Conservation (phyloP, 352 stramenopile genomes). For the Phytophthora hybrid region DNA sequence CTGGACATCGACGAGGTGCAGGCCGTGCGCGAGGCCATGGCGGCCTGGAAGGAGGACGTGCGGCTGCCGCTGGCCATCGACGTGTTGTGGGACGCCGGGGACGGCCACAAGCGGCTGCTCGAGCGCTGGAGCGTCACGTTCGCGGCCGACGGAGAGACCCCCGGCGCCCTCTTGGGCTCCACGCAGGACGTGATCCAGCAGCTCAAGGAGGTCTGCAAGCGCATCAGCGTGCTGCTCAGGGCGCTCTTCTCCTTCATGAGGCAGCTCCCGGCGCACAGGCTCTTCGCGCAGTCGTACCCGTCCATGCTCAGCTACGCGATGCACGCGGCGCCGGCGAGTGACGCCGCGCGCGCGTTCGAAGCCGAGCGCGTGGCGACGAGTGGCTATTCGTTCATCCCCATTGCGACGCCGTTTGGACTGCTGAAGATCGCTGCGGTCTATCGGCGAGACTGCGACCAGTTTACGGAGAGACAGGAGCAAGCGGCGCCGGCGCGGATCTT, state of each 20-base stretch:
- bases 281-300: conserved; percentile 73
- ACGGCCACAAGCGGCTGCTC: conserved; percentile 63
- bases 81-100: conserved; percentile 63
- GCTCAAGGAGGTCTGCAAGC: conserved; percentile 83
- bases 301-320: conserved; percentile 74
- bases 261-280: conserved; percentile 72
- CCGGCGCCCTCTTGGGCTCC: conserved; percentile 27
- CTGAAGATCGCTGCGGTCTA: conserved; percentile 77
- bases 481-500: conserved; percentile 57
- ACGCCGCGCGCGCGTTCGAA: conserved; percentile 45
- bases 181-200: conserved; percentile 81
- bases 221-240: conserved; percentile 77
- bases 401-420: conserved; percentile 79
- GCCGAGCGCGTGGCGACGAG: conserved; percentile 51
- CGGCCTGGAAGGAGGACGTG: conserved; percentile 76
- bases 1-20: conserved; percentile 85
- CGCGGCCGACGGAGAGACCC: conserved; percentile 30
- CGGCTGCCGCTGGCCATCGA: conserved; percentile 72
- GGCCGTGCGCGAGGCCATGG: conserved; percentile 73
- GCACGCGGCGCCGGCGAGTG: conserved; percentile 38
- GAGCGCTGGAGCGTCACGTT: conserved; percentile 80
- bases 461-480: conserved; percentile 50
- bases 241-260: conserved; percentile 83
- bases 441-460: conserved; percentile 62
- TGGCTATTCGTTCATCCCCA: conserved; percentile 81